Evolutionary conservation across 129 eudicot species (phyloP), one percentile per base, ranked within the genome.

Genomic region (Escallonia herrerae): DNA sequence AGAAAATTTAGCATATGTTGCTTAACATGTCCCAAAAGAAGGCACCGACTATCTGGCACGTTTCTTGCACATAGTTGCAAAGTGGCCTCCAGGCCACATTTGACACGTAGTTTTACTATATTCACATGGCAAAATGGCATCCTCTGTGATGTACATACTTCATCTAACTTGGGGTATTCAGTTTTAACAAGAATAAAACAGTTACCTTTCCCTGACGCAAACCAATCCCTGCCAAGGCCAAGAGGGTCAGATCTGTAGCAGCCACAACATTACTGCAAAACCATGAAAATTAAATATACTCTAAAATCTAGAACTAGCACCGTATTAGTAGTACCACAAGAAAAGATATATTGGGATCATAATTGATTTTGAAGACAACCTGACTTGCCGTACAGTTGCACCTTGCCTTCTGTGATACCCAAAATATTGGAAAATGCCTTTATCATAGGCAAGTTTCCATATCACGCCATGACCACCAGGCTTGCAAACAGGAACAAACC

Each of bases 391-490:
- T 10, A 93, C 93, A 62, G 99, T 93, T 74, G 96, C 95, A 49
- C 99, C 99, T 82, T 82, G 84, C 73, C 99, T 77, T 78, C 78
- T 82, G 78, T 86, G 89, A 64, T 75, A 68, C 57, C 75, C 78
- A 71, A 93, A 93, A 96, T 96, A 90, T 45, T 86, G 87, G 62
- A 93, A 93, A 71, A 93, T 63, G 6, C 99, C 99, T 70, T 81
- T 89, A 72, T 93, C 85, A 70, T 89, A 75, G n/a, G 99, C 99
- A 68, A 93, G 90, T 69, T 93, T 93, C 99, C 99, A 93, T 75
- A 93, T 93, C 73, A 86, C 99, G 58, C 99, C 99, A 79, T 93
- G 99, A 74, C 99, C 99, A 46, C 99, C 99, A 69, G 99, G 99
- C 78, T 88, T 93, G 76, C 99, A 89, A 50, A 93, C 87, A 72